Evolutionary conservation across 73 alveolate species (phyloP).

Genomic region (Uronychia setigera): DNA sequence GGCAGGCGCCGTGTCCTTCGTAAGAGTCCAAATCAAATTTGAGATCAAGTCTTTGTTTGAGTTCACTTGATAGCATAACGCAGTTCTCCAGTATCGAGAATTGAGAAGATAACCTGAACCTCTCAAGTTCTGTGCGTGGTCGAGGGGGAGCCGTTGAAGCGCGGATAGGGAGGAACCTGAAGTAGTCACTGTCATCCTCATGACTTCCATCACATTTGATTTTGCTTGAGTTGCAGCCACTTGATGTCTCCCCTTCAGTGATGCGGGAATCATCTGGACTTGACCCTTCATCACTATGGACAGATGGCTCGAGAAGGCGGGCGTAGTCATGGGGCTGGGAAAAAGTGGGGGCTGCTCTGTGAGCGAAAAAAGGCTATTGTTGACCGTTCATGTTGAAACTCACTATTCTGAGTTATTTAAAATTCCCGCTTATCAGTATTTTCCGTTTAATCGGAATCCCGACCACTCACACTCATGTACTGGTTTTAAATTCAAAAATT

Average conservation of each 20-base stretch:
- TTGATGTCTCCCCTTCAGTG: not conserved
- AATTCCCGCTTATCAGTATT: too few species aligned
- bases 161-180: conserved; percentile 45
- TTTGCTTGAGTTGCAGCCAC: not conserved
- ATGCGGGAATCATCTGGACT: too few species aligned
- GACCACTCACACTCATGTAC: too few species aligned
- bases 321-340: too few species aligned
- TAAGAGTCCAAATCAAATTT: conserved; percentile 71
- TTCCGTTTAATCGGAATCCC: too few species aligned
- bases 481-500: too few species aligned
- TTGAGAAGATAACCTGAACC: conserved; percentile 41
- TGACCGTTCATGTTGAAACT: too few species aligned
- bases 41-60: conserved; percentile 6
- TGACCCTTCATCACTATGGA: too few species aligned
- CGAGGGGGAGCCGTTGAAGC: conserved; percentile 93
- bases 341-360: too few species aligned
- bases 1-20: conserved; percentile 83
- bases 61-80: not conserved
- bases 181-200: not conserved
- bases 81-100: conserved; percentile 8
- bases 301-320: too few species aligned
- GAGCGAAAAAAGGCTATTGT: too few species aligned
- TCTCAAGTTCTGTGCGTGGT: conserved; percentile 88
- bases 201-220: not conserved
- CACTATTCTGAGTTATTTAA: too few species aligned